These are phyloP conservation scores for Hibiscus syriacus DNA, from an alignment of 345 rosid species.

Conservation along the genomic window DNA sequence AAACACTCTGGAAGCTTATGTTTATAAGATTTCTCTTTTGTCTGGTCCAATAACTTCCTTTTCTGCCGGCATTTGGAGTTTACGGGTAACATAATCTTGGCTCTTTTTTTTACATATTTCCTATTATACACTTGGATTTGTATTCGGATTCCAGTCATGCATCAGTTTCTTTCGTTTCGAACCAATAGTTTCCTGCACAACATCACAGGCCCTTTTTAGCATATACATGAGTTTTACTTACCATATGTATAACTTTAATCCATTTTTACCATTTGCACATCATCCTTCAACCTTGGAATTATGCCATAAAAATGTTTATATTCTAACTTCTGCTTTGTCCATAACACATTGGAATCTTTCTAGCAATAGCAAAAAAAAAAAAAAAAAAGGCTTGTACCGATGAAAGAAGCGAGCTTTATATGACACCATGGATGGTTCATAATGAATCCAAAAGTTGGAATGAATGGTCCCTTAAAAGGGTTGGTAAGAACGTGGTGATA, in stretches of 20 bases:
- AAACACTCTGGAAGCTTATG: too few species aligned
- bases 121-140: too few species aligned
- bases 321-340: neutral
- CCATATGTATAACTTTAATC: too few species aligned
- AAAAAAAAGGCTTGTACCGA: neutral
- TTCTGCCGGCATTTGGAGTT: too few species aligned
- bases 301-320: too few species aligned
- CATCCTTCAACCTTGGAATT: neutral
- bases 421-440: constrained; percentile 6
- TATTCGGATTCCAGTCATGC: too few species aligned
- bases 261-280: neutral
- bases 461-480: constrained; percentile 17
- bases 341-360: neutral
- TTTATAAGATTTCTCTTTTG: too few species aligned
- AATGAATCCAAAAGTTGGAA: constrained; percentile 12
- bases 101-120: too few species aligned
- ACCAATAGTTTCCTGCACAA: too few species aligned
- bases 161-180: too few species aligned
- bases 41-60: constrained; percentile 14
- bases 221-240: neutral
- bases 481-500: constrained; percentile 18
- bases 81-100: too few species aligned
- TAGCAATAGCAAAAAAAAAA: neutral
- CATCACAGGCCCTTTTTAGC: too few species aligned
- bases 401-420: neutral